Base-by-base conservation (phyloP, 1,284 basidiomycete species). In the Erythrobasidium hasegawianum region DNA sequence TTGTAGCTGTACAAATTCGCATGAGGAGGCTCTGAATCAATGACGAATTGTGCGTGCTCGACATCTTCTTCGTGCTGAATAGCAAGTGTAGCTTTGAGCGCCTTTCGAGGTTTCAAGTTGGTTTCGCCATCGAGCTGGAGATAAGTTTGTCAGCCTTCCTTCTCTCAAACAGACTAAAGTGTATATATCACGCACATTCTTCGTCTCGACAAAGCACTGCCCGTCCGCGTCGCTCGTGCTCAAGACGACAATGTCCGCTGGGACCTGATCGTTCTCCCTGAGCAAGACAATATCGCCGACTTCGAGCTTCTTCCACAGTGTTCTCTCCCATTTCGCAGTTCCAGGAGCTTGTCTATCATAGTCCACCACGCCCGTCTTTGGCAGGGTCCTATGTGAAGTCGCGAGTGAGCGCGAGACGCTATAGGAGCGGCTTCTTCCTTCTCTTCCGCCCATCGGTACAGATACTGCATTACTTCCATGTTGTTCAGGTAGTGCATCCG, bases 221-320 rank as follows among this genome's bases (percentile, higher is more conserved):
- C 78, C 78, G 65, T 79, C 78, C 4, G 77, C 71, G 56, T 79
- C 78, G 14, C 76, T 77, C 2, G 77, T 89, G 20, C 87, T 87
- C 16, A 97, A 83, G 0, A 97, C 88, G 66, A 95, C 83, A 67
- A 97, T 87, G 75, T 98, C 94, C 7, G 95, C 95, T 0, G 95
- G 94, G 7, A 97, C 87, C 78, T 96, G 92, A 68, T 97, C 95
- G 76, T 97, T 89, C 74, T 97, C 91, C 61, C 87, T 82, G 26
- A 97, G 81, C 1, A 97, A 79, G 24, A 98, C 89, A 24, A 97
- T 79, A 76, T 97, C 95, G n/a, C 95, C 95, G 4, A 97, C 94
- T 77, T 96, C 92, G 55, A 98, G 82, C 81, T 97, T 97, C 81
- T 97, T 97, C 95, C 95, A 98, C 0, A 97, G 80, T 2, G 95